Percentiles rank a stretch among this genome's conserved stretches.
Conservation (phyloP, 2,329 filamentous ascomycete species). For the Pestalotiopsis fici region DNA sequence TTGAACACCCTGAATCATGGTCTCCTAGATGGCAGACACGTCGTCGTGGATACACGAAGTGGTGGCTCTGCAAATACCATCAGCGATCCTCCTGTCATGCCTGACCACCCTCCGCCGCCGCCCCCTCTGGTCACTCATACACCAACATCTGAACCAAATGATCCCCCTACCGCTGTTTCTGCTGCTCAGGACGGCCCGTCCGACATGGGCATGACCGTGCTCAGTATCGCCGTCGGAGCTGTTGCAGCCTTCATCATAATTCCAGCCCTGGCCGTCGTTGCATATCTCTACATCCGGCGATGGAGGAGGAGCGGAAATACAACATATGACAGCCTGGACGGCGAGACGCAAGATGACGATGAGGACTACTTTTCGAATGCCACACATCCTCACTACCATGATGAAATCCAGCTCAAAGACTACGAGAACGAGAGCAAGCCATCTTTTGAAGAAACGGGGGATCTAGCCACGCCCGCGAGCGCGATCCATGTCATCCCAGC, state of each 20-base stretch:
- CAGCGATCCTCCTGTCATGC: neutral
- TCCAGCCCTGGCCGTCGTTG: neutral
- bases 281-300: neutral
- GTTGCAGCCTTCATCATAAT: neutral
- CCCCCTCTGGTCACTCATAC: neutral
- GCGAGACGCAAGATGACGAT: neutral
- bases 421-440: neutral
- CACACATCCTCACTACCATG: neutral
- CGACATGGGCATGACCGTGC: neutral
- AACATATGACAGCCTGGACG: neutral
- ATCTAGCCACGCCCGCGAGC: neutral
- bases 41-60: neutral
- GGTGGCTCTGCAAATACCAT: neutral
- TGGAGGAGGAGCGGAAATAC: neutral
- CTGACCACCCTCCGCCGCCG: neutral
- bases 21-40: neutral
- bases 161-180: neutral
- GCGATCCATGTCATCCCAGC: neutral
- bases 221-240: neutral
- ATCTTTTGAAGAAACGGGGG: neutral
- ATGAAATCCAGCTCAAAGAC: constrained; percentile 3
- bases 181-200: neutral
- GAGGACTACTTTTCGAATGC: neutral
- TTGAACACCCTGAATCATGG: neutral
- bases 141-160: neutral